phyloP scores from a whole-genome alignment of 2,329 filamentous ascomycete genomes.

The Colletotrichum paranaense region DNA sequence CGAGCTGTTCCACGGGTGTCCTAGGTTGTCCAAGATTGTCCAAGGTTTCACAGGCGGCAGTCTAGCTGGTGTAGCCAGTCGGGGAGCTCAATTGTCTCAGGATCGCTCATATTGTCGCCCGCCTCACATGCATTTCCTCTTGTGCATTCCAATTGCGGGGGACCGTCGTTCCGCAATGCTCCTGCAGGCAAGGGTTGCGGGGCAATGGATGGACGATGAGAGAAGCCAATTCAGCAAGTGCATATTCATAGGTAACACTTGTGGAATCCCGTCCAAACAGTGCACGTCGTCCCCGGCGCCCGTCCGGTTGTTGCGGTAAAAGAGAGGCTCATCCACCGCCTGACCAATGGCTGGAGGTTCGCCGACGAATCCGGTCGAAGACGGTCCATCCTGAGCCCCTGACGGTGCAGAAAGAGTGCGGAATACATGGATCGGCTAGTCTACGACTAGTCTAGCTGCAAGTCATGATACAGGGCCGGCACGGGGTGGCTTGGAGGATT shows the following conservation, averaged over 20 bases:
- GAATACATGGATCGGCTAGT: slow-evolving; percentile 11
- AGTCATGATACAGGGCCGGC: slow-evolving; percentile 30
- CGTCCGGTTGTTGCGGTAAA: slow-evolving; percentile 31
- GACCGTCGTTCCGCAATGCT: slow-evolving; percentile 3
- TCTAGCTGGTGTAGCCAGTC: slow-evolving; percentile 11
- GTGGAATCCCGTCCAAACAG: slow-evolving; percentile 12
- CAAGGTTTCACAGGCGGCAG: slow-evolving; percentile 28
- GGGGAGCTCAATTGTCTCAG: slow-evolving; percentile 11
- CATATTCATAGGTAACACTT: background rate
- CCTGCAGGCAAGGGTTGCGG: slow-evolving; percentile 21
- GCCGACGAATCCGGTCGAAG: slow-evolving; percentile 32
- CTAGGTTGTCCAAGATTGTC: slow-evolving; percentile 28
- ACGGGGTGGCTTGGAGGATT: slow-evolving; percentile 7
- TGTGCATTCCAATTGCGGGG: slow-evolving; percentile 30
- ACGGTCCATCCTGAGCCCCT: slow-evolving; percentile 26
- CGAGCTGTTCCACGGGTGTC: slow-evolving; percentile 26
- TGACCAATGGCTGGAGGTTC: slow-evolving; percentile 18
- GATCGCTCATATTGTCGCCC: slow-evolving; percentile 20
- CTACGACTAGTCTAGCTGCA: slow-evolving; percentile 30
- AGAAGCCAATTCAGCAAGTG: background rate
- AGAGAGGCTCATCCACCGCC: background rate
- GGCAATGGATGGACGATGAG: slow-evolving; percentile 1
- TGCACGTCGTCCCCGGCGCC: slow-evolving; percentile 19
- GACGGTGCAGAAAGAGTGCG: slow-evolving; percentile 21
- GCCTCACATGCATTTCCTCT: slow-evolving; percentile 31